Percentiles rank a stretch among this genome's conserved stretches.
Conservation (phyloP, 179 eudicot genomes). For the Spinacia oleracea region DNA sequence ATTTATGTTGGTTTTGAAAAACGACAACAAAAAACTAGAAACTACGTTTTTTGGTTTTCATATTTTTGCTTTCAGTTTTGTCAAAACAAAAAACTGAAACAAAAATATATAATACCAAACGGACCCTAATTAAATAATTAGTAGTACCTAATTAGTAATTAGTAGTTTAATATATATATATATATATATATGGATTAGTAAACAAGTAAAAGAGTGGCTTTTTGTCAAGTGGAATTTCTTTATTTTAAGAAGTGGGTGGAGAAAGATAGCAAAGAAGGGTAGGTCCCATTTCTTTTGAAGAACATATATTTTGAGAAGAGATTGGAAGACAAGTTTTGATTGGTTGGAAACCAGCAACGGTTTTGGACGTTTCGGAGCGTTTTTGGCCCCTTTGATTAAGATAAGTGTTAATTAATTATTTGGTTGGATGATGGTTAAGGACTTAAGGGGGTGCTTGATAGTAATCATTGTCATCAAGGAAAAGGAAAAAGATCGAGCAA, state of each 20-base stretch:
- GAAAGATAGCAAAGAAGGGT: not conserved
- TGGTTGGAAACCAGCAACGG: constrained; percentile 28
- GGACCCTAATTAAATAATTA: no score
- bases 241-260: constrained; percentile 20
- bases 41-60: no score
- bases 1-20: no score
- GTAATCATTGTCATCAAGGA: not conserved
- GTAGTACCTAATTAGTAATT: constrained; percentile 25
- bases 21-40: no score
- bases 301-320: not conserved
- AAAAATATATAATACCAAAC: no score
- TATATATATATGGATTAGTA: constrained; percentile 27
- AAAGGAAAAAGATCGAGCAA: not conserved
- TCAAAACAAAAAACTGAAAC: no score
- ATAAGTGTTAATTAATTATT: not conserved
- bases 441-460: not conserved
- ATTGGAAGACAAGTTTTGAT: constrained; percentile 12
- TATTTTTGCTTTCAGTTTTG: no score
- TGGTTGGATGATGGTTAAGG: constrained; percentile 18
- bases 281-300: not conserved
- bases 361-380: constrained; percentile 27
- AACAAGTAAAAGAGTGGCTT: constrained; percentile 18
- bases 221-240: not conserved
- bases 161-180: no score
- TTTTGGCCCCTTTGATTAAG: not conserved